These are phyloP conservation scores for Aspergillus terreus DNA, from an alignment of 2,329 filamentous ascomycete species.

Conservation along the genomic window DNA sequence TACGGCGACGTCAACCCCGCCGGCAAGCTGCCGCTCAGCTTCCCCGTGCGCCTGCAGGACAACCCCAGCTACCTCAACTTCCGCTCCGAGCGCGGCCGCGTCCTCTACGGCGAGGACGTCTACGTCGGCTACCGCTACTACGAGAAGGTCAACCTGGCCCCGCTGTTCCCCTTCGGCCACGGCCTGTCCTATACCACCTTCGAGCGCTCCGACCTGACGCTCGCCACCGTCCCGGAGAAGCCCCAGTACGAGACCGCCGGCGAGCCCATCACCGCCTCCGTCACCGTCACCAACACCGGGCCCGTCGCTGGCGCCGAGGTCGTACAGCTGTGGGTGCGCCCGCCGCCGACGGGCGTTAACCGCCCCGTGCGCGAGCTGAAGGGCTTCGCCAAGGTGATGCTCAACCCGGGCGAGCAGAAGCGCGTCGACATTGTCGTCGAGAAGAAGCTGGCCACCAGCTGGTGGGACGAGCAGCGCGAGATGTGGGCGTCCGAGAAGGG, in stretches of 20 bases:
- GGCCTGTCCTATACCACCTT: constrained; percentile 77
- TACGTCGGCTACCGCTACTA: constrained; percentile 81
- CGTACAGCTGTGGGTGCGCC: constrained; percentile 53
- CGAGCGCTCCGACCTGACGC: constrained; percentile 46
- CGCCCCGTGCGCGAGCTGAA: constrained; percentile 61
- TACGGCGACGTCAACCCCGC: constrained; percentile 72
- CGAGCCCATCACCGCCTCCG: constrained; percentile 46
- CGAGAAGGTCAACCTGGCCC: constrained; percentile 62
- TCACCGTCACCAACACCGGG: constrained; percentile 53
- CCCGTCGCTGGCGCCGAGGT: constrained; percentile 51
- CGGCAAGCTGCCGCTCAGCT: constrained; percentile 70
- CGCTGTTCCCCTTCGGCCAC: constrained; percentile 75
- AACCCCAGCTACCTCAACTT: constrained; percentile 77
- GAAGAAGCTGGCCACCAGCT: constrained; percentile 64
- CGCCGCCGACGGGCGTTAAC: constrained; percentile 49
- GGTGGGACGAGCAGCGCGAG: constrained; percentile 65
- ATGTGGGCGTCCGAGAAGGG: constrained; percentile 66
- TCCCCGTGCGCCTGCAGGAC: constrained; percentile 64
- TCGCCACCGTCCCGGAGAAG: constrained; percentile 24
- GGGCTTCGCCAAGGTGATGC: constrained; percentile 61
- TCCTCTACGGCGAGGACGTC: constrained; percentile 74
- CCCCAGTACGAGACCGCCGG: constrained; percentile 36
- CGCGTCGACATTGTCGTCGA: constrained; percentile 53
- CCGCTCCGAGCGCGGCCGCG: constrained; percentile 64
- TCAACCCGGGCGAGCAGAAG: constrained; percentile 59